phyloP scores from a whole-genome alignment of 148 eudicot genomes.

The Dianthus caryophyllus region DNA sequence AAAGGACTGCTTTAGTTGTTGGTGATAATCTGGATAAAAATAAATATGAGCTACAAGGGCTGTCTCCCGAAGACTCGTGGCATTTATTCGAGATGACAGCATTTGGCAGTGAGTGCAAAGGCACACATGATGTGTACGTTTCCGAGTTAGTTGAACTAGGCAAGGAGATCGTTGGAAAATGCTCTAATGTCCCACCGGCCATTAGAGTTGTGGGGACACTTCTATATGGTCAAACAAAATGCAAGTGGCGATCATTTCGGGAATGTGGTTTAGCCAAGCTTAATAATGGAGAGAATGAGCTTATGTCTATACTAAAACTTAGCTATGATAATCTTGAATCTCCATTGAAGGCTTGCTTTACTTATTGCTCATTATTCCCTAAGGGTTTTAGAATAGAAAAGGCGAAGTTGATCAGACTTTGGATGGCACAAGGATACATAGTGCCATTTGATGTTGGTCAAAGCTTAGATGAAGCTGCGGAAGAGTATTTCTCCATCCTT shows the following conservation, averaged over 20 bases:
- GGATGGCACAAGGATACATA: slow-evolving; percentile 25
- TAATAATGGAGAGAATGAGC: not conserved
- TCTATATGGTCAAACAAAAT: not conserved
- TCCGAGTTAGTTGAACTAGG: not conserved
- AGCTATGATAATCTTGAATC: not conserved
- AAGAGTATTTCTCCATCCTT: not conserved
- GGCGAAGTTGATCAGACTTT: slow-evolving; percentile 11
- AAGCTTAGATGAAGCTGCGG: slow-evolving; percentile 15
- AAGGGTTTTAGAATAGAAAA: not conserved
- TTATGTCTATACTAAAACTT: not conserved
- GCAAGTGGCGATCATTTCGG: not conserved
- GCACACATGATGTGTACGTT: not conserved
- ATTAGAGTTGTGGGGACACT: not conserved
- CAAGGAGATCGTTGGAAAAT: not conserved
- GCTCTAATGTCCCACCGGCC: not conserved
- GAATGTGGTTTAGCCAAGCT: not conserved
- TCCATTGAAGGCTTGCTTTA: no score
- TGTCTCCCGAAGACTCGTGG: not conserved
- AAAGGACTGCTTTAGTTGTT: not conserved
- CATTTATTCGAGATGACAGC: slow-evolving; percentile 1
- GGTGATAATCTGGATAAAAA: not conserved
- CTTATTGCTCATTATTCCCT: slow-evolving; percentile 22
- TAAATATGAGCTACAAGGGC: not conserved
- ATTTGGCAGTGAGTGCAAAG: not conserved
- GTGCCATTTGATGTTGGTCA: slow-evolving; percentile 4